phyloP scores from a whole-genome alignment of 2,329 filamentous ascomycete genomes.

The Exserohilum turcica region DNA sequence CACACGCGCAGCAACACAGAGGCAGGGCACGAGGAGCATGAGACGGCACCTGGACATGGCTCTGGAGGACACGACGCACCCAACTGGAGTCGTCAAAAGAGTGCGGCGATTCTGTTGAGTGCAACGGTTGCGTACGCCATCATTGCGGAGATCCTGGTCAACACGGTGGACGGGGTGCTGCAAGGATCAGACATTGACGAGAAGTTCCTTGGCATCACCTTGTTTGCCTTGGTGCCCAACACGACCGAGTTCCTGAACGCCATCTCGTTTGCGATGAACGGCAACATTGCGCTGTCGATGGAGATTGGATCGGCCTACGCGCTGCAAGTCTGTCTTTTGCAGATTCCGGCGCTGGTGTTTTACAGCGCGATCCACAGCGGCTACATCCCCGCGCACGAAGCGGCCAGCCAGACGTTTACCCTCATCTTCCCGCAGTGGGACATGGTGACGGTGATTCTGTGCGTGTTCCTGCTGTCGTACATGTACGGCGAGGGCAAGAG shows the following conservation, averaged over 20 bases:
- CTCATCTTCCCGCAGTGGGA: slow-evolving; percentile 99
- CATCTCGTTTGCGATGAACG: slow-evolving; percentile 99
- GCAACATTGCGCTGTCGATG: slow-evolving; percentile 98
- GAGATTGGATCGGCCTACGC: slow-evolving; percentile 98
- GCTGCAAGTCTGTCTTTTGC: slow-evolving; percentile 90
- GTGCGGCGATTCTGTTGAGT: slow-evolving; percentile 82
- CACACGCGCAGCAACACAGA: slow-evolving; percentile 47
- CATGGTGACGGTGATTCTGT: slow-evolving; percentile 95
- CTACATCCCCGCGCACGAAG: slow-evolving; percentile 59
- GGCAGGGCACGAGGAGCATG: slow-evolving; percentile 57
- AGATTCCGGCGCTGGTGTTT: slow-evolving; percentile 89
- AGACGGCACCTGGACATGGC: slow-evolving; percentile 52
- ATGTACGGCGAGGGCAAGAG: slow-evolving; percentile 99
- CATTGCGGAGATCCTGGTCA: slow-evolving; percentile 94
- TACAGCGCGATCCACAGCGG: slow-evolving; percentile 79
- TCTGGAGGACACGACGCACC: slow-evolving; percentile 87
- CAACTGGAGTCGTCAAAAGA: slow-evolving; percentile 94
- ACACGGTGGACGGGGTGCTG: slow-evolving; percentile 95
- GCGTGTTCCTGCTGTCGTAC: slow-evolving; percentile 94
- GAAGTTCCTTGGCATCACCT: slow-evolving; percentile 94
- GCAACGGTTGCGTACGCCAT: slow-evolving; percentile 94
- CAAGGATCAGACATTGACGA: slow-evolving; percentile 90
- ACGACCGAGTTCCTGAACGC: slow-evolving; percentile 99
- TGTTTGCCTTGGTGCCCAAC: slow-evolving; percentile 96
- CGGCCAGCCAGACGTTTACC: slow-evolving; percentile 70